Percentiles rank a stretch among this genome's conserved stretches.
Conservation (phyloP, 2,329 filamentous ascomycete species). For the Colletotrichum aenigma region DNA sequence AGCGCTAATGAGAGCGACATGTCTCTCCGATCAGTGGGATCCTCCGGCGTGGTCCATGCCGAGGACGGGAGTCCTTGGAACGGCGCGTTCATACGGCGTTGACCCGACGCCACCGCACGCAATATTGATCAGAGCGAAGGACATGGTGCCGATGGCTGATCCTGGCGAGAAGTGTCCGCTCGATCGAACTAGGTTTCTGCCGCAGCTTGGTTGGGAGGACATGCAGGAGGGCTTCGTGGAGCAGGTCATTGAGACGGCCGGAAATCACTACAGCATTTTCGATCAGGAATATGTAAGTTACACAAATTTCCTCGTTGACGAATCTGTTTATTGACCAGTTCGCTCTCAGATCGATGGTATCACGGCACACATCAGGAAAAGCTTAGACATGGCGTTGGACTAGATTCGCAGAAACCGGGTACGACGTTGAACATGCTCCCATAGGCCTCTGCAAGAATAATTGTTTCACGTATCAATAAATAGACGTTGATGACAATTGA, state of each 20-base stretch:
- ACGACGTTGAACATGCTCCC: not conserved
- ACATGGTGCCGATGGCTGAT: constrained; percentile 11
- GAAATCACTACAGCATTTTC: constrained; percentile 12
- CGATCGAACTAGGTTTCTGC: constrained; percentile 3
- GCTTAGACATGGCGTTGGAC: not conserved
- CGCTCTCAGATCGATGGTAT: not conserved
- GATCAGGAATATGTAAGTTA: not conserved
- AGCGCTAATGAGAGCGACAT: constrained; percentile 9
- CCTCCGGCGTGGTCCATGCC: not conserved
- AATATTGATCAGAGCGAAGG: constrained; percentile 1
- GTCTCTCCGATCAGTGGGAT: constrained; percentile 5
- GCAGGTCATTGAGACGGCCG: constrained; percentile 1
- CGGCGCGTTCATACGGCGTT: not conserved
- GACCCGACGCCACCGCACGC: not conserved
- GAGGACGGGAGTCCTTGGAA: not conserved
- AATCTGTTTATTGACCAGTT: too few species aligned
- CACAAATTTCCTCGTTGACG: accelerated
- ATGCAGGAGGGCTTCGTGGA: constrained; percentile 12
- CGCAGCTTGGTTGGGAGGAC: constrained; percentile 10
- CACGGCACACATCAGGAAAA: not conserved
- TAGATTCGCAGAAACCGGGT: not conserved
- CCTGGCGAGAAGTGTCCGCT: constrained; percentile 3
- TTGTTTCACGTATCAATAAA: not conserved
- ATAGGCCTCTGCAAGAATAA: not conserved
- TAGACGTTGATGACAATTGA: not conserved